These are phyloP conservation scores for Marchantia polymorpha DNA, from an alignment of 225 moss, liverwort and hornwort species.

Conservation along the genomic window DNA sequence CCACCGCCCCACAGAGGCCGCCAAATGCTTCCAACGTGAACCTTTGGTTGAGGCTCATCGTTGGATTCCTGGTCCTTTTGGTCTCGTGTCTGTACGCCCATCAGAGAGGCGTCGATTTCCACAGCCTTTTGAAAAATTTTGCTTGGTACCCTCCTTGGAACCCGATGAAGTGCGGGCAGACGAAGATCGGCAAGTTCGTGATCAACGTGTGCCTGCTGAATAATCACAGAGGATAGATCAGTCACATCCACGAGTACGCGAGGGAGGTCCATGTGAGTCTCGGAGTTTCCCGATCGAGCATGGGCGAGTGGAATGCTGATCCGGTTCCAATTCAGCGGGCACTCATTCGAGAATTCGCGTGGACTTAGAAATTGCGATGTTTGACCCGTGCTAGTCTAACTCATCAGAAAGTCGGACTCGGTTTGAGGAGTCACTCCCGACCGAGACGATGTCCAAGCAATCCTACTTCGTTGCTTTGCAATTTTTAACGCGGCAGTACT, in stretches of 20 bases:
- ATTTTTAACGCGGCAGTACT: not conserved
- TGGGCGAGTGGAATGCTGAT: not conserved
- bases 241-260: too few species aligned
- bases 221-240: too few species aligned
- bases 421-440: not conserved
- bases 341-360: not conserved
- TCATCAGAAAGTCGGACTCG: not conserved
- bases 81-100: conserved; percentile 18
- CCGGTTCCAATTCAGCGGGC: not conserved
- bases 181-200: conserved; percentile 32
- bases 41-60: conserved; percentile 11
- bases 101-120: conserved; percentile 22
- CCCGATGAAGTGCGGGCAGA: conserved; percentile 41
- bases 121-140: not conserved
- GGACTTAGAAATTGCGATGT: not conserved
- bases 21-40: not conserved
- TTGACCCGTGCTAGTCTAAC: not conserved
- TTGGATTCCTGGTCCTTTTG: conserved; percentile 13
- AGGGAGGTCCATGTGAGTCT: too few species aligned
- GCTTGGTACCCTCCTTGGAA: conserved; percentile 31
- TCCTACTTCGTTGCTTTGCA: not conserved
- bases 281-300: not conserved
- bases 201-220: conserved; percentile 30
- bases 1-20: not conserved
- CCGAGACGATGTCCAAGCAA: too few species aligned